These are phyloP conservation scores for Pulveroboletus ravenelii DNA, from an alignment of 768 basidiomycete species.

Conservation along the genomic window DNA sequence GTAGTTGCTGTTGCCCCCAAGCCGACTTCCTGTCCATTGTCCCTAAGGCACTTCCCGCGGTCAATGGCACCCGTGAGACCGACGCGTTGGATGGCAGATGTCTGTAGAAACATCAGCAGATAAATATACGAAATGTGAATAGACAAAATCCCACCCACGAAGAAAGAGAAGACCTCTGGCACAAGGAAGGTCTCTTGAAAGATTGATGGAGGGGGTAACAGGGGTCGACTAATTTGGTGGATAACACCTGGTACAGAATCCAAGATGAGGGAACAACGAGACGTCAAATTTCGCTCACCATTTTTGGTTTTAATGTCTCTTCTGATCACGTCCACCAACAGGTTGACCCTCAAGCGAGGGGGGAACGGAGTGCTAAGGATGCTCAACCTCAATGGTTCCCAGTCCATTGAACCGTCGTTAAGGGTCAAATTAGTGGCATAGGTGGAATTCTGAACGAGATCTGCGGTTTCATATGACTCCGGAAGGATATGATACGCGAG, in stretches of 20 bases:
- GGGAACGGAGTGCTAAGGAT: conserved; percentile 33
- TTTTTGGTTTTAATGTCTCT: conserved; percentile 7
- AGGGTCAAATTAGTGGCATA: conserved; percentile 45
- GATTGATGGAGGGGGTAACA: conserved; percentile 10
- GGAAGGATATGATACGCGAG: conserved; percentile 36
- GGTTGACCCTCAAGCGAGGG: conserved; percentile 28
- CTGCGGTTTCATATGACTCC: conserved; percentile 39
- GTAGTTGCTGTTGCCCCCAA: conserved; percentile 7
- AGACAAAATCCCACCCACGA: conserved; percentile 1
- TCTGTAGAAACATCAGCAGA: conserved; percentile 2
- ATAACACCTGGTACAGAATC: conserved; percentile 3
- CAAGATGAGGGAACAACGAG: not conserved
- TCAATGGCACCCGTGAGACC: conserved; percentile 9
- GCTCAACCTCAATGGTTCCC: conserved; percentile 42
- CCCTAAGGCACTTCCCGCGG: not conserved
- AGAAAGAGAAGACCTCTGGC: conserved; percentile 11
- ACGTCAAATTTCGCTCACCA: not conserved
- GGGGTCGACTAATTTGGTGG: conserved; percentile 11
- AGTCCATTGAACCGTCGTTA: conserved; percentile 38
- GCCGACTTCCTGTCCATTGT: not conserved
- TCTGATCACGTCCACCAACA: conserved; percentile 8
- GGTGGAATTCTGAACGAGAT: conserved; percentile 51
- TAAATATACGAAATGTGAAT: not conserved
- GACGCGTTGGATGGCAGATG: conserved; percentile 12
- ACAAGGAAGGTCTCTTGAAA: conserved; percentile 11